These are phyloP conservation scores for Xenoacremonium recifei DNA, from an alignment of 2,329 filamentous ascomycete species.

Conservation along the genomic window DNA sequence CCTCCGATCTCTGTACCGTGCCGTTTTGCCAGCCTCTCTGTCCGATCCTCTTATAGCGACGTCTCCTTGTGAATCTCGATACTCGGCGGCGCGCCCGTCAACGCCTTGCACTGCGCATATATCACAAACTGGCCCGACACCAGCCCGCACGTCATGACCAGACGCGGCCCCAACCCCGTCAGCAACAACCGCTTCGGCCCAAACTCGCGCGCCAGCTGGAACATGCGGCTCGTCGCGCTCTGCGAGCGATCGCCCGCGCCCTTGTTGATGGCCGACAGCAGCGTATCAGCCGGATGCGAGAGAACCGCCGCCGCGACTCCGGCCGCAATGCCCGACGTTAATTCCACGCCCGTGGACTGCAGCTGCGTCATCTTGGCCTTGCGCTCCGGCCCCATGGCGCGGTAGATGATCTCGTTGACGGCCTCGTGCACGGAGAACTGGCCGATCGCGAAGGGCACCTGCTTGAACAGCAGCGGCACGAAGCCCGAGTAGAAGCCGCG, in stretches of 20 bases:
- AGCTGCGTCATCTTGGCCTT: constrained; percentile 69
- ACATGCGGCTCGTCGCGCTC: constrained; percentile 49
- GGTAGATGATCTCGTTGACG: constrained; percentile 74
- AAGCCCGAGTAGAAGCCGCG: constrained; percentile 90
- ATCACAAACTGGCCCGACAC: constrained; percentile 55
- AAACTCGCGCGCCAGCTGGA: constrained; percentile 50
- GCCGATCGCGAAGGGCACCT: constrained; percentile 90
- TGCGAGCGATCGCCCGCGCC: constrained; percentile 49
- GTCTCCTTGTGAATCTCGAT: constrained; percentile 54
- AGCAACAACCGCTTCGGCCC: constrained; percentile 47
- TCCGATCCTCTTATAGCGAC: constrained; percentile 22
- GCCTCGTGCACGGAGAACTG: constrained; percentile 96
- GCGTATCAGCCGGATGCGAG: constrained; percentile 80
- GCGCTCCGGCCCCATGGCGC: constrained; percentile 59
- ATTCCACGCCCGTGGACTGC: constrained; percentile 78
- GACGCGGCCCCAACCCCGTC: constrained; percentile 48
- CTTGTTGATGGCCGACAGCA: constrained; percentile 56
- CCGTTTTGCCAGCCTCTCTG: too few relatives aligned
- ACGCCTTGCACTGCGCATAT: constrained; percentile 53
- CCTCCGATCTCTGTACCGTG: too few relatives aligned
- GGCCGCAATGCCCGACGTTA: constrained; percentile 81
- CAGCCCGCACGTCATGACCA: constrained; percentile 53
- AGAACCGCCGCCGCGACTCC: constrained; percentile 86
- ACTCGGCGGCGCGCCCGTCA: constrained; percentile 49
- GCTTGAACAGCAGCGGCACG: constrained; percentile 81